Evolutionary conservation across 2,329 filamentous ascomycete species (phyloP), one percentile per base, ranked within the genome.

Genomic region (Botrytis deweyae): DNA sequence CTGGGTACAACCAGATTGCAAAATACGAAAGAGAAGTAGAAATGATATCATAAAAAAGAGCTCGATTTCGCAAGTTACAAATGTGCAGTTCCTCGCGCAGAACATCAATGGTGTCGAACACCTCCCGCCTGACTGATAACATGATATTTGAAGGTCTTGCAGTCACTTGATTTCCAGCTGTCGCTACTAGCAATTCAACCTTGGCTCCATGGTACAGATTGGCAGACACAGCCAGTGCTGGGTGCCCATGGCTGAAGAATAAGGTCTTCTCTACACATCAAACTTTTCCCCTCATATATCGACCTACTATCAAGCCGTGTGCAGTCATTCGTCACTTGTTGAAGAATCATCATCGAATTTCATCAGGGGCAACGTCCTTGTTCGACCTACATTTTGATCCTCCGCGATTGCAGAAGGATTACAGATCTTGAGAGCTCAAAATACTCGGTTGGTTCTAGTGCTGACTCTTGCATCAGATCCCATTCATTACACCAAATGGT

Each of bases 361-460:
- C 25, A 33, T 58, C 12, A 58, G 66, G 65, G 49, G 49, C 14
- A 68, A 42, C 20, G 36, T 22, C 33, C 66, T 58, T 44, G 36
- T 42, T 68, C 29, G 49, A 58, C 49, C n/a, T 58, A 58, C 22
- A 29, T 33, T 14, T 40, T 40, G 38, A 55, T 67, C 29, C 49
- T 58, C 49, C n/a, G 66, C 36, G 49, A 68, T 38, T 68, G 66
- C 49, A 68, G 36, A 42, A 58, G 49, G 29, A 33, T 68, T n/a
- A 58, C 36, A 4, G 33, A 40, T 67, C 12, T 68, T 33, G n/a
- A 25, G n/a, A 42, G 36, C 49, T 40, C 66, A 42, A 68, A 40
- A 58, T 58, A 10, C 25, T 42, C 25, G 49, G 49, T n/a, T 10
- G 49, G 9, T 29, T 33, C 38, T 58, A 68, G 38, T 68, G 66